Conservation (phyloP, 345 rosid genomes). For the Lepidium africanum region DNA sequence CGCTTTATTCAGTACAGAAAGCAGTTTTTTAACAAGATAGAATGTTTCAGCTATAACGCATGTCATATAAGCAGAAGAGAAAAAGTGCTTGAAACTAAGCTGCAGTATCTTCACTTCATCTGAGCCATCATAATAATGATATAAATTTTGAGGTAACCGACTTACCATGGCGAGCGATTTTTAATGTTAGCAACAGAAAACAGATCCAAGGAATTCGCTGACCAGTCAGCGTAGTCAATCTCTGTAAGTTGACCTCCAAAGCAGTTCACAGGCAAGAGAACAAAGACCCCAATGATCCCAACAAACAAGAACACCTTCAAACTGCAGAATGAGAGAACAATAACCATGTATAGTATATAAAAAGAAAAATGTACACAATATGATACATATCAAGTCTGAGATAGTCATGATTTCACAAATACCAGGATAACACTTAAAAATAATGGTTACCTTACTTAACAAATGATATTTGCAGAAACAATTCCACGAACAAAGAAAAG, state of each 20-base stretch:
- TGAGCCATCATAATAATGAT: neutral
- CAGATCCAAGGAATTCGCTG: constrained; percentile 69
- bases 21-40: neutral
- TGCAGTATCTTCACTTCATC: neutral
- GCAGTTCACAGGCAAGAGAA: constrained; percentile 87
- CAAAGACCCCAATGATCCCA: constrained; percentile 75
- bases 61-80: neutral
- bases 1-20: neutral
- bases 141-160: constrained; percentile 33
- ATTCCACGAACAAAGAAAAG: neutral
- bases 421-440: neutral
- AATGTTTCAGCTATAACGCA: neutral
- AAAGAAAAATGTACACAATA: constrained; percentile 15
- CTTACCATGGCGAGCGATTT: constrained; percentile 56
- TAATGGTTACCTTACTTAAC: neutral
- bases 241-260: constrained; percentile 52
- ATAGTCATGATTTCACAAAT: neutral
- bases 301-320: constrained; percentile 80
- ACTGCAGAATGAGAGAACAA: constrained; percentile 38
- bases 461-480: neutral
- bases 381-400: neutral
- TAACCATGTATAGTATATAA: neutral
- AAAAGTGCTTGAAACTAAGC: neutral
- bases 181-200: constrained; percentile 79
- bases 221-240: constrained; percentile 57